Evolutionary conservation across 2,329 filamentous ascomycete species (phyloP), one percentile per base, ranked within the genome.

Genomic region (Colletotrichum filicis): DNA sequence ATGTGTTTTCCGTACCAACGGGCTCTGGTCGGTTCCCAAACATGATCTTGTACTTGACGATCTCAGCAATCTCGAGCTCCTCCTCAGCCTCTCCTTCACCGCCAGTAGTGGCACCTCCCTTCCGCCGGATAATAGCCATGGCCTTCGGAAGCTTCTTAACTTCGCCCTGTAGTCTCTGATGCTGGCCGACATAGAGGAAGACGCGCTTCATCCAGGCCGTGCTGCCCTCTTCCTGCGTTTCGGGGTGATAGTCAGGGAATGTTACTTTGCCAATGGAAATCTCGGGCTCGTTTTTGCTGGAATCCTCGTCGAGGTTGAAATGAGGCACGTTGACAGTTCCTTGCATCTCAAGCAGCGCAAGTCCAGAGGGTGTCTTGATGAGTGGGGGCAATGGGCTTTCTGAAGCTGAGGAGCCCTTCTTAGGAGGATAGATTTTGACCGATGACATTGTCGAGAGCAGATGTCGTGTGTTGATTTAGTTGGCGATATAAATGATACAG

Each of bases 291-390:
- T 52, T 71, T 24, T 73, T 73, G 32, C 24, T 63, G 30, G 81
- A 76, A 64, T 84, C 77, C 11, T 77, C 75, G 28, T 82, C 78
- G n/a, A 80, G 76, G 30, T 78, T 77, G 35, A 80, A 76, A 2
- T 83, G 75, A 8, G 94, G 92, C 1, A 95, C 86, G 82, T 97
- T 96, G 83, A 99, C 92, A 16, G 91, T 94, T 74, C 95, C 97
- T 86, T 99, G 97, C 16, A 99, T 90, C 84, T 98, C 97, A 70
- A 99, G 87, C 58, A 99, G 87, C 22, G 96, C 96, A 53, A 98
- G 90, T 63, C 97, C 97, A 0, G 93, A 92, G 0, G 97, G 97
- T 1, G 96, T 98, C 77, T 95, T 94, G 19, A 98, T 90, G 74
- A 98, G 87, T n/a, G 89, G 82, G 1, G 97, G 97, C 5, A 98